These are phyloP conservation scores for Torrubiellomyces zombiae DNA, from an alignment of 2,329 filamentous ascomycete species.

Conservation along the genomic window DNA sequence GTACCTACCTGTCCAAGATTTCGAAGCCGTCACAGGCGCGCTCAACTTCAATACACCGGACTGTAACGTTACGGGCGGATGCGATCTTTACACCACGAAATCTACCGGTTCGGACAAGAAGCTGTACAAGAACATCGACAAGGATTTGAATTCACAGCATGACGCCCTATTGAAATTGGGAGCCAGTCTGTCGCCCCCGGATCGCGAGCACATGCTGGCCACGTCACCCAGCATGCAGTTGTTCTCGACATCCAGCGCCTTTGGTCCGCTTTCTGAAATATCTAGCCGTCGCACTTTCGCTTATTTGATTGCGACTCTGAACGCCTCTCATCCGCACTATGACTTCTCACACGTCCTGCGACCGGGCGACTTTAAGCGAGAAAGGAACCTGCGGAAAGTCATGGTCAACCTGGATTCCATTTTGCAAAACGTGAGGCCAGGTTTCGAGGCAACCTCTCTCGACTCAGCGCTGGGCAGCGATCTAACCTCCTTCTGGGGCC, in stretches of 20 bases:
- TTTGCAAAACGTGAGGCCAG: conserved; percentile 68
- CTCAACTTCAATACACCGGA: conserved; percentile 93
- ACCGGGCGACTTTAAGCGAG: conserved; percentile 76
- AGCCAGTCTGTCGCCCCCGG: conserved; percentile 71
- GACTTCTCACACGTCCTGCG: conserved; percentile 89
- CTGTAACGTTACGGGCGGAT: conserved; percentile 80
- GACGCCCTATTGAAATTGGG: conserved; percentile 74
- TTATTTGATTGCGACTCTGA: conserved; percentile 89
- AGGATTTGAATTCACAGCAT: conserved; percentile 80
- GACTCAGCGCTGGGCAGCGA: conserved; percentile 23
- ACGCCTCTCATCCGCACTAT: conserved; percentile 81
- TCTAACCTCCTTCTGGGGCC: conserved; percentile 58
- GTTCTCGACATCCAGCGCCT: conserved; percentile 74
- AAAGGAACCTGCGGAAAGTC: conserved; percentile 61
- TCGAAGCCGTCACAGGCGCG: conserved; percentile 80
- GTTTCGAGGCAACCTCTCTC: conserved; percentile 27
- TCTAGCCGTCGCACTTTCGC: conserved; percentile 85
- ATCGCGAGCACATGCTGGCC: conserved; percentile 51
- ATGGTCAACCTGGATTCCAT: conserved; percentile 82
- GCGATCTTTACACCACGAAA: conserved; percentile 95
- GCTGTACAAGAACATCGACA: conserved; percentile 87
- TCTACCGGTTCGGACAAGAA: conserved; percentile 93
- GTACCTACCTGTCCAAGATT: conserved; percentile 83
- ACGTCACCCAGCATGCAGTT: conserved; percentile 41
- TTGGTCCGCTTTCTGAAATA: conserved; percentile 76